Percentiles rank a stretch among this genome's conserved stretches.
These are phyloP conservation scores for Harringtonia lauricola DNA, from an alignment of 2,329 filamentous ascomycete species.

Conservation along the genomic window DNA sequence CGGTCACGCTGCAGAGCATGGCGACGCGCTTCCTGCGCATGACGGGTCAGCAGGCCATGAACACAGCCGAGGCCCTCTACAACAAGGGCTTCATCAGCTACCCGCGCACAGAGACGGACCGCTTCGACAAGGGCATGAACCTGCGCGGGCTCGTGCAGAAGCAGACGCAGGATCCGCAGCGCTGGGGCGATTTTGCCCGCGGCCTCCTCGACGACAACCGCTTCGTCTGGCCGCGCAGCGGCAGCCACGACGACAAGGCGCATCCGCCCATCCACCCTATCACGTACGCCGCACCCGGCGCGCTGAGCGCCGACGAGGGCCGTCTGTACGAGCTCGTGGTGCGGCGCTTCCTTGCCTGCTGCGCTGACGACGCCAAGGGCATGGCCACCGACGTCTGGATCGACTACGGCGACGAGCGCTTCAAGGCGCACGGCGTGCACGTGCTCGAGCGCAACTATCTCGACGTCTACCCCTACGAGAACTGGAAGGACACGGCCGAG, in stretches of 20 bases:
- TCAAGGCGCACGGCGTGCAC: constrained; percentile 71
- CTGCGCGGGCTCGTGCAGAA: constrained; percentile 70
- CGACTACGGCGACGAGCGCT: constrained; percentile 70
- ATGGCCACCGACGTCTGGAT: constrained; percentile 78
- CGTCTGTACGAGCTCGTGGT: constrained; percentile 88
- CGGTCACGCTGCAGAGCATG: constrained; percentile 92
- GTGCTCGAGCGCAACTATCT: constrained; percentile 88
- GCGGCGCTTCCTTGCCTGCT: constrained; percentile 87
- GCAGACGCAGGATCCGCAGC: constrained; percentile 56
- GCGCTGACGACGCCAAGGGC: constrained; percentile 86
- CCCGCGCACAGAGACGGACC: constrained; percentile 91
- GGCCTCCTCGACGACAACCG: constrained; percentile 55
- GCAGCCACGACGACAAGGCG: constrained; percentile 87
- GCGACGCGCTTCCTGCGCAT: constrained; percentile 83
- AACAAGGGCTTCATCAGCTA: constrained; percentile 96
- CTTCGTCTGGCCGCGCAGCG: constrained; percentile 72
- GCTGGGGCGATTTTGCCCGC: constrained; percentile 76
- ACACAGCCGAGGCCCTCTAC: constrained; percentile 75
- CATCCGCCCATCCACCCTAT: constrained; percentile 96
- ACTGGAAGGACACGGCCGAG: constrained; percentile 80
- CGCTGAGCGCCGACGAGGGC: constrained; percentile 55
- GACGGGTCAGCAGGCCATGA: constrained; percentile 86
- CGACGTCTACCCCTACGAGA: constrained; percentile 92
- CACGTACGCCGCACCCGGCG: constrained; percentile 60
- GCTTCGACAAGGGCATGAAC: constrained; percentile 86